Evolutionary conservation across 495 filamentous ascomycete genomes (phyloP).

Genomic region (Podospora didyma): DNA sequence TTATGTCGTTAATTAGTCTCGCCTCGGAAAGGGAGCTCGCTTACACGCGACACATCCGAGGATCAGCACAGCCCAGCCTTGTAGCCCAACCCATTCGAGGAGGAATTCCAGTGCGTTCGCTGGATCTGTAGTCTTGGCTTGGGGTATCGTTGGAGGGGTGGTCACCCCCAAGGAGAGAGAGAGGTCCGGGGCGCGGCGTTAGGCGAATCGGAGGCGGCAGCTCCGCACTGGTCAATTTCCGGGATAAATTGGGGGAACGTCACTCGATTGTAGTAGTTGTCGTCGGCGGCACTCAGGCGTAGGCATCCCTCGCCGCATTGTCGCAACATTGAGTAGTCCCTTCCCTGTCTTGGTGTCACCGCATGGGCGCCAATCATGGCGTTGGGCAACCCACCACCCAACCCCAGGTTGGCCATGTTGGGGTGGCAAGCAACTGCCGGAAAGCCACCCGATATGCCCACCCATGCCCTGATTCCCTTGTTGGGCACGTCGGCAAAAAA

Average conservation of each 20-base stretch:
- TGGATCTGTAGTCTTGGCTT: too few species aligned
- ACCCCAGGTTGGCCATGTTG: too few species aligned
- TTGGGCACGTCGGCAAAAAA: constrained; percentile 1
- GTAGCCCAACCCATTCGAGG: too few species aligned
- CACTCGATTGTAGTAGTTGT: not conserved
- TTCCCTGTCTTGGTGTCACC: not conserved
- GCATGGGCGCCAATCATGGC: constrained; percentile 1
- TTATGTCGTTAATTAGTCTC: too few species aligned
- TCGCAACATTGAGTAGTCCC: not conserved
- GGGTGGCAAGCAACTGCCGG: constrained; percentile 17
- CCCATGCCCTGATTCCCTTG: constrained; percentile 13
- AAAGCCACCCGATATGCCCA: constrained; percentile 4
- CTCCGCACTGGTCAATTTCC: constrained; percentile 21
- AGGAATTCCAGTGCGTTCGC: too few species aligned
- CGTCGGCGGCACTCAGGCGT: not conserved
- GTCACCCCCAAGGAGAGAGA: not conserved
- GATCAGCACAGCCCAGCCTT: too few species aligned
- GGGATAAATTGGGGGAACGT: constrained; percentile 24
- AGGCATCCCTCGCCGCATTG: too few species aligned
- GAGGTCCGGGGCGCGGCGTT: not conserved
- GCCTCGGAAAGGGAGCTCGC: too few species aligned
- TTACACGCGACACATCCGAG: too few species aligned
- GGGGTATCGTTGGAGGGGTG: not conserved
- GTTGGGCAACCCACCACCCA: not conserved
- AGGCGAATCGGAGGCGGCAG: constrained; percentile 16